Base-by-base conservation (phyloP, 331 rosid genomes). In the Cucumis variabilis region DNA sequence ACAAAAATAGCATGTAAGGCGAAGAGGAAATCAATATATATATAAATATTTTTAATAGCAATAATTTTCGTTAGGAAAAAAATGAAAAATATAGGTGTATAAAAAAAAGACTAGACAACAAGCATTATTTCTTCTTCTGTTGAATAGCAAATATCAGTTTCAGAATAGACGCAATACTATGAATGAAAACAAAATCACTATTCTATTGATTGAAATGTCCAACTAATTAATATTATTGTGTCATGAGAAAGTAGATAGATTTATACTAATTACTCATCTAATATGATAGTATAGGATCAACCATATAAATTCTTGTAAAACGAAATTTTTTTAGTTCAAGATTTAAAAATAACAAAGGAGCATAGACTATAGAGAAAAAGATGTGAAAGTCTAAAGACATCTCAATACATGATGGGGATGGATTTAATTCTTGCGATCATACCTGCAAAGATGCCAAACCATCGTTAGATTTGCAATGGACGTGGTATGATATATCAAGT, bases 361-460 rank as follows among this genome's bases (percentile, higher is more conserved):
- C 81, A 90, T 28, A 62, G 53, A 37, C 9, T 21, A 81, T 30
- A 53, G 70, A 86, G 55, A 62, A 55, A 72, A 30, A 83, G 82
- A 71, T 53, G 19, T 67, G 62, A 76, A 17, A 12, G 37, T 28
- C 2, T 25, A 65, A 30, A 73, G 71, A 30, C 37, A 30, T 30
- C 37, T 30, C 37, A 33, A 33, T 33, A 68, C 80, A 8, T 82
- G 23, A 28, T 50, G 25, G 19, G 15, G 65, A 58, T 58, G 65
- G 65, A 30, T 33, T 51, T 84, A 55, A 68, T 85, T 58, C 51
- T 21, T 24, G 75, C 21, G 27, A 24, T 86, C 88, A 85, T 93
- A 97, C 99, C 99, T 82, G 98, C 98, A 89, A 97, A 92, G 90
- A 97, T 90, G 89, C 96, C 87, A 27, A 33, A 96, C 98, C 13